Base-by-base conservation (phyloP, 129 eudicot species). In the Helianthus annuus region DNA sequence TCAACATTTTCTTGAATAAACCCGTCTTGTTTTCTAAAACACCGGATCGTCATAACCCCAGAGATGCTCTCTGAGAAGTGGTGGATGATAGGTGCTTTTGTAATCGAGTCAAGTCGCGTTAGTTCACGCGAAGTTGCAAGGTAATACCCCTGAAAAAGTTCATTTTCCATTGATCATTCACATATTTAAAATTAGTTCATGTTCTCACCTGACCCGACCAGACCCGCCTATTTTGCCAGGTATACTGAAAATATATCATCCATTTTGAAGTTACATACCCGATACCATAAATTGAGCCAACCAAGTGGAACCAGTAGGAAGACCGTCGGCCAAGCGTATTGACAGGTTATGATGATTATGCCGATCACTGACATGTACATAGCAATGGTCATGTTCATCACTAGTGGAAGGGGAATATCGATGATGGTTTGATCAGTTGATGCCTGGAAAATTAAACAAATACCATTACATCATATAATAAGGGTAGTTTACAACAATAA, bases 281-380 rank as follows among this genome's bases (percentile, higher is more conserved):
- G 88, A 64, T 84, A 90, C 96, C 96, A 90, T 58, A 87, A 52
- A 61, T 87, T 90, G 56, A 85, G 82, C 93, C 96, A 90, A 22
- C 72, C 73, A 7, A 90, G 84, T 39, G 96, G 96, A 66, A 87
- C 14, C 10, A 90, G 56, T 15, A 85, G 72, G 69, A 90, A 68
- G 32, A 77, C 53, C 16, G 88, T 87, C 1, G 96, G 96, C 93
- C 93, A 90, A 78, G 93, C 93, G 46, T 81, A 80, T 73, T 83
- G 88, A 53, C 85, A 80, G 1, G 93, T 87, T 44, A 90, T 79
- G 54, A 90, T 55, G 68, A 90, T 46, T 5, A 83, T 79, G 63
- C 88, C 74, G 3, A 87, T 67, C 55, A 90, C 74, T 11, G 85
- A 48, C 74, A 85, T 78, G 83, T 80, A 90, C 81, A 85, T 63